These are phyloP conservation scores for Fusarium sororula DNA, from an alignment of 2,329 filamentous ascomycete species.

Conservation along the genomic window DNA sequence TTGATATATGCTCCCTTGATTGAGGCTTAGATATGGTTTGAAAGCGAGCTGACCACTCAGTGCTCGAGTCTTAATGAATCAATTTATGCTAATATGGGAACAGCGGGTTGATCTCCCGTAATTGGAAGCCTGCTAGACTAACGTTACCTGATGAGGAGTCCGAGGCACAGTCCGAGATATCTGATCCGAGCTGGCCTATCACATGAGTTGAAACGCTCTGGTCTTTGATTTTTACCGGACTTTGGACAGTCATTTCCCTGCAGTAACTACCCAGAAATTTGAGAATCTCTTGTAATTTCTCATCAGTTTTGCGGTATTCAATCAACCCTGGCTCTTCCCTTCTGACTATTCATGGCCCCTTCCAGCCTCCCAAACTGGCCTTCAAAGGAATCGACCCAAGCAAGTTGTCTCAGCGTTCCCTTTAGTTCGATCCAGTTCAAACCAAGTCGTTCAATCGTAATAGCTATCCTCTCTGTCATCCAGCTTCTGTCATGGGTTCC, in stretches of 20 bases:
- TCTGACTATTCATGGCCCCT: neutral
- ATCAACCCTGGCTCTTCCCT: neutral
- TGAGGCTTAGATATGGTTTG: neutral
- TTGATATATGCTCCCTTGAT: neutral
- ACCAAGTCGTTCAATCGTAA: neutral
- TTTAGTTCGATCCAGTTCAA: neutral
- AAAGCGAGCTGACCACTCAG: conserved; percentile 1
- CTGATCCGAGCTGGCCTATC: conserved; percentile 2
- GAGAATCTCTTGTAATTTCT: neutral
- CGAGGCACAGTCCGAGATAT: conserved; percentile 2
- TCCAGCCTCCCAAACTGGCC: neutral
- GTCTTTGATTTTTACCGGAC: neutral
- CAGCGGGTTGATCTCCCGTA: neutral
- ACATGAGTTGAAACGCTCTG: neutral
- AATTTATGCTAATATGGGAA: neutral
- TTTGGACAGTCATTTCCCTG: no score
- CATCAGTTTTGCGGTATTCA: neutral
- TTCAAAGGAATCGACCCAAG: neutral
- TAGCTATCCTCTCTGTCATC: neutral
- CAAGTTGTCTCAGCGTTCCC: neutral
- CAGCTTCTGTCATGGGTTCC: neutral
- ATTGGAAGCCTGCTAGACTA: neutral
- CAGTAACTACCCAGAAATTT: neutral
- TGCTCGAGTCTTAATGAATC: neutral
- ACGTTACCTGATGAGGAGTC: neutral